Evolutionary conservation across 179 eudicot species (phyloP).

Genomic region (Drosera spatulata): DNA sequence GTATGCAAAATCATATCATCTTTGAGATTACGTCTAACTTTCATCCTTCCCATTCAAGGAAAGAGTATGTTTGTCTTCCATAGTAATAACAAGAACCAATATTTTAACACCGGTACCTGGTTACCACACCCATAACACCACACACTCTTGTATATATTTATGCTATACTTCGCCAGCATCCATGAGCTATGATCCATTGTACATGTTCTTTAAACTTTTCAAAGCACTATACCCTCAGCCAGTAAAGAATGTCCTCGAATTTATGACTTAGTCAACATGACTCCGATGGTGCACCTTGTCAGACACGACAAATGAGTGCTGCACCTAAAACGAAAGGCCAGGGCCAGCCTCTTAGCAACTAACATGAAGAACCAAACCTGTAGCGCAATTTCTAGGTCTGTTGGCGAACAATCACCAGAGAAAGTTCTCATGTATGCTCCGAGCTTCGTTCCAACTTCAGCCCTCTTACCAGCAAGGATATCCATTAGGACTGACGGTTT

Average conservation of each 20-base stretch:
- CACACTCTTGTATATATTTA: too few relatives aligned
- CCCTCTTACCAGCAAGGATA: conserved; percentile 97
- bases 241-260: neutral
- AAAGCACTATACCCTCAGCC: neutral
- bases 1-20: too few relatives aligned
- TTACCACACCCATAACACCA: too few relatives aligned
- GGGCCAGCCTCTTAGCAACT: neutral
- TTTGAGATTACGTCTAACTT: too few relatives aligned
- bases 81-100: too few relatives aligned
- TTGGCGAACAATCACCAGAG: conserved; percentile 85
- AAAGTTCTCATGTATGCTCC: conserved; percentile 85
- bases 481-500: conserved; percentile 76
- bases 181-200: too few relatives aligned
- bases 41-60: too few relatives aligned
- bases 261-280: neutral
- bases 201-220: too few relatives aligned
- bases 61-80: too few relatives aligned
- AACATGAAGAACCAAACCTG: conserved; percentile 38
- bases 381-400: conserved; percentile 89
- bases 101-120: too few relatives aligned
- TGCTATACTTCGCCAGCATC: too few relatives aligned
- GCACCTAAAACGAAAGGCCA: neutral
- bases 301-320: neutral
- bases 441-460: conserved; percentile 79
- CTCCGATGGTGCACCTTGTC: neutral